Conservation (phyloP, 805 yeast genomes). For the Barnettozyma siamensis region DNA sequence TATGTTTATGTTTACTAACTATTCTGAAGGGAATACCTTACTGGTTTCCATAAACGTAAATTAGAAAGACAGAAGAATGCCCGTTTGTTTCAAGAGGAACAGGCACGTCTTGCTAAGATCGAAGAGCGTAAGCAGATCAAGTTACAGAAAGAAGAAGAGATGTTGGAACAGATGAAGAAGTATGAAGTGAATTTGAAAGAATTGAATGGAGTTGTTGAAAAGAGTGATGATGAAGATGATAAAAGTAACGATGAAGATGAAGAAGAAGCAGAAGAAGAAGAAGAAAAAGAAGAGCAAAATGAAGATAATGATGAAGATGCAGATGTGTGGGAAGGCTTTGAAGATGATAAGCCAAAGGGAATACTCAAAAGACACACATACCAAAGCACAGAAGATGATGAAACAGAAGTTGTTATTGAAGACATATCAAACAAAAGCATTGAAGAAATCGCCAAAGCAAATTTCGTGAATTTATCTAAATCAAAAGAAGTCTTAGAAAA, state of each 20-base stretch:
- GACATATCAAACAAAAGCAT: slow-evolving; percentile 43
- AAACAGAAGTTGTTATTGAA: slow-evolving; percentile 43
- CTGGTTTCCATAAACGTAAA: slow-evolving; percentile 95
- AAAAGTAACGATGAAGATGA: slow-evolving; percentile 19
- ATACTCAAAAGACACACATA: slow-evolving; percentile 23
- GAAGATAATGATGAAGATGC: slow-evolving; percentile 10
- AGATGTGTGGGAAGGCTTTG: slow-evolving; percentile 38
- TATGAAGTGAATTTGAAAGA: slow-evolving; percentile 42
- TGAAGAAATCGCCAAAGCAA: slow-evolving; percentile 57
- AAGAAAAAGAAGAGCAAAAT: slow-evolving; percentile 19
- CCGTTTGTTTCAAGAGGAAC: slow-evolving; percentile 66
- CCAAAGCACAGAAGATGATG: slow-evolving; percentile 29
- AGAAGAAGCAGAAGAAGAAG: slow-evolving; percentile 22
- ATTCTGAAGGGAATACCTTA: slow-evolving; percentile 57
- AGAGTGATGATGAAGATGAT: slow-evolving; percentile 15
- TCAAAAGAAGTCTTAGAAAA: slow-evolving; percentile 66
- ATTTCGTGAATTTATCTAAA: slow-evolving; percentile 64
- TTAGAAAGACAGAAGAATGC: slow-evolving; percentile 85
- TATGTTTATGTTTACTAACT: background rate
- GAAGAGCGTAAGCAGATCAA: slow-evolving; percentile 68
- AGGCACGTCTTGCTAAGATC: slow-evolving; percentile 62
- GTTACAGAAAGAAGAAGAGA: slow-evolving; percentile 62
- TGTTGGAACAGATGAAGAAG: slow-evolving; percentile 57
- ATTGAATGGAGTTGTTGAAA: slow-evolving; percentile 18
- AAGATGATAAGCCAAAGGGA: slow-evolving; percentile 25